phyloP scores from a whole-genome alignment of 805 yeast species.

The Cyberlindnera saturnus region DNA sequence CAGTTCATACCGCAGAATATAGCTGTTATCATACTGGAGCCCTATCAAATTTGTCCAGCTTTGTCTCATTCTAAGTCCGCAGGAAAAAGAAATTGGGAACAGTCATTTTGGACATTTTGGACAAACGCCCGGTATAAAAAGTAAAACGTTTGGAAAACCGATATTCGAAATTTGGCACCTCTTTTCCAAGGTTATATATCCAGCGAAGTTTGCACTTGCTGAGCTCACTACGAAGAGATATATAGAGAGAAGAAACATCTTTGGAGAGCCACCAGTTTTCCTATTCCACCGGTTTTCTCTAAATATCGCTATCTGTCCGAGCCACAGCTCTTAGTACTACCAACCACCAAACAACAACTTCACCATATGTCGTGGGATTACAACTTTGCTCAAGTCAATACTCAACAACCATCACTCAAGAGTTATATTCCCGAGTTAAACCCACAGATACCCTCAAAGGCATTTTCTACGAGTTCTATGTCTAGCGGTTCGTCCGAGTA shows the following conservation, averaged over 20 bases:
- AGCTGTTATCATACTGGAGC: too few relatives aligned
- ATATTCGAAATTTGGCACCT: background rate
- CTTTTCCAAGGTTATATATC: background rate
- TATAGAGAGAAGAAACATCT: too few relatives aligned
- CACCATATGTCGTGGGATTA: slow-evolving; percentile 19
- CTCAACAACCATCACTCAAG: background rate
- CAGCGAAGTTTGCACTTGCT: too few relatives aligned
- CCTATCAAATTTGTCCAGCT: too few relatives aligned
- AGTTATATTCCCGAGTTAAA: background rate
- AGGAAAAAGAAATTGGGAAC: too few relatives aligned
- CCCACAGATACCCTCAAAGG: slow-evolving; percentile 2
- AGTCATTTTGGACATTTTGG: too few relatives aligned
- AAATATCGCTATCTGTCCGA: background rate
- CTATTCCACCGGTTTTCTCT: too few relatives aligned
- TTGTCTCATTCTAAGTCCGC: too few relatives aligned
- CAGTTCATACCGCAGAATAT: too few relatives aligned
- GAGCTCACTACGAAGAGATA: background rate
- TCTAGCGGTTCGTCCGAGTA: slow-evolving; percentile 7
- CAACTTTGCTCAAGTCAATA: slow-evolving; percentile 1
- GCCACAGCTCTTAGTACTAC: background rate
- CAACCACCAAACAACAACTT: background rate
- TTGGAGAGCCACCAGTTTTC: too few relatives aligned
- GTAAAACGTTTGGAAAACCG: background rate
- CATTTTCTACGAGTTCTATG: slow-evolving; percentile 2
- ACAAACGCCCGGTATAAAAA: background rate